These are phyloP conservation scores for Tetrapisispora arboricola DNA, from an alignment of 805 yeast species.

Conservation along the genomic window DNA sequence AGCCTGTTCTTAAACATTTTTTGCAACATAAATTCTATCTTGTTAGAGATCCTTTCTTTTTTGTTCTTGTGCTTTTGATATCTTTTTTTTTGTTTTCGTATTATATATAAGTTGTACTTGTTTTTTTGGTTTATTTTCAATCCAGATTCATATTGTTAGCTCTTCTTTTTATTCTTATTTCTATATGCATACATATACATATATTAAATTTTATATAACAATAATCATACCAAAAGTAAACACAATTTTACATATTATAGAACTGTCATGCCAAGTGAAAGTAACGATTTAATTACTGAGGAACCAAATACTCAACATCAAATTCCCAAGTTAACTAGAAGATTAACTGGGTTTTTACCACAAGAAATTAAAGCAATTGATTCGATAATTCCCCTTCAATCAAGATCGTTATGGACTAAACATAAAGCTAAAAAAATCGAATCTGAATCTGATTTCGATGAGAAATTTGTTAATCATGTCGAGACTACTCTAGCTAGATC, in stretches of 20 bases:
- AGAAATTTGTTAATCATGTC: constrained; percentile 69
- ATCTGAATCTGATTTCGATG: constrained; percentile 50
- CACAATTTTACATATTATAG: neutral
- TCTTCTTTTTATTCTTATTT: too few relatives aligned
- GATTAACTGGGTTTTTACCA: constrained; percentile 86
- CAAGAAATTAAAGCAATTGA: constrained; percentile 79
- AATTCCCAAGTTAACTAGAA: constrained; percentile 45
- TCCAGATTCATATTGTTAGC: too few relatives aligned
- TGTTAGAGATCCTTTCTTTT: too few relatives aligned
- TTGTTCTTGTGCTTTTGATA: too few relatives aligned
- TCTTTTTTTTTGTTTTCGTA: too few relatives aligned
- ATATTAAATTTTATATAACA: too few relatives aligned
- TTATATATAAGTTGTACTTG: too few relatives aligned
- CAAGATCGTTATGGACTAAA: constrained; percentile 70
- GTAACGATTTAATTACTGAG: constrained; percentile 24
- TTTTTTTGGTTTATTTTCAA: too few relatives aligned
- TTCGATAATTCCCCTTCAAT: constrained; percentile 65
- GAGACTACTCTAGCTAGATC: constrained; percentile 89
- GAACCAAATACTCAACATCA: constrained; percentile 28
- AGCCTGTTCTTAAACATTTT: too few relatives aligned
- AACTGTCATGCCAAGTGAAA: constrained; percentile 6
- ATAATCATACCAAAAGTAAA: neutral
- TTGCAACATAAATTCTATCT: too few relatives aligned
- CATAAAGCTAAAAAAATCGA: constrained; percentile 45
- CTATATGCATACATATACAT: too few relatives aligned